Conservation (phyloP, 768 basidiomycete species). For the Calocybe gangraenosa region DNA sequence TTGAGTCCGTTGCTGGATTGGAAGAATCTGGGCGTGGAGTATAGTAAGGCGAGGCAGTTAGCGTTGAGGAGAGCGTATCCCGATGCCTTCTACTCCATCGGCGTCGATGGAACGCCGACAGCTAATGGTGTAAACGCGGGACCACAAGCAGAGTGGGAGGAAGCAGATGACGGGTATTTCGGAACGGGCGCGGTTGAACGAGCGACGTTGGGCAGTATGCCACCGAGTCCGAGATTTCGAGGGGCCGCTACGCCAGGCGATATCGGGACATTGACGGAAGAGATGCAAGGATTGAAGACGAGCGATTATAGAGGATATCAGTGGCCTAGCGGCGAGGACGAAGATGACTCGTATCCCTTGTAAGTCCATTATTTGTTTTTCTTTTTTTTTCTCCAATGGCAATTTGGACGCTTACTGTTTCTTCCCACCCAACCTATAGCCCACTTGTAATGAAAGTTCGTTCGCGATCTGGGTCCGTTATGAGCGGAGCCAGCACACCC, state of each 20-base stretch:
- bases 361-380: conserved; percentile 45
- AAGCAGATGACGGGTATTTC: conserved; percentile 26
- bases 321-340: conserved; percentile 67
- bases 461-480: conserved; percentile 74
- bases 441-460: conserved; percentile 89
- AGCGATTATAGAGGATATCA: conserved; percentile 78
- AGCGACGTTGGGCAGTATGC: conserved; percentile 70
- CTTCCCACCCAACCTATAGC: conserved; percentile 33
- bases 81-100: conserved; percentile 70
- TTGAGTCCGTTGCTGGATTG: conserved; percentile 92
- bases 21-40: conserved; percentile 98
- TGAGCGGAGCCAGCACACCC: conserved; percentile 71
- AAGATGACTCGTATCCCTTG: conserved; percentile 92
- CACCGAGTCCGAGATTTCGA: conserved; percentile 81
- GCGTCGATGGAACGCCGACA: not conserved
- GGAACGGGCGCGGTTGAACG: conserved; percentile 63
- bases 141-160: conserved; percentile 37
- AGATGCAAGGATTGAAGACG: conserved; percentile 88
- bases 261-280: conserved; percentile 84
- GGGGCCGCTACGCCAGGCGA: conserved; percentile 93
- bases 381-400: conserved; percentile 10
- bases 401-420: not conserved
- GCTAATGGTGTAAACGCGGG: conserved; percentile 26
- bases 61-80: conserved; percentile 93
- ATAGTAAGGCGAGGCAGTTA: conserved; percentile 90